Conservation (phyloP, 257 asterid species). For the Nicotiana knightiana region DNA sequence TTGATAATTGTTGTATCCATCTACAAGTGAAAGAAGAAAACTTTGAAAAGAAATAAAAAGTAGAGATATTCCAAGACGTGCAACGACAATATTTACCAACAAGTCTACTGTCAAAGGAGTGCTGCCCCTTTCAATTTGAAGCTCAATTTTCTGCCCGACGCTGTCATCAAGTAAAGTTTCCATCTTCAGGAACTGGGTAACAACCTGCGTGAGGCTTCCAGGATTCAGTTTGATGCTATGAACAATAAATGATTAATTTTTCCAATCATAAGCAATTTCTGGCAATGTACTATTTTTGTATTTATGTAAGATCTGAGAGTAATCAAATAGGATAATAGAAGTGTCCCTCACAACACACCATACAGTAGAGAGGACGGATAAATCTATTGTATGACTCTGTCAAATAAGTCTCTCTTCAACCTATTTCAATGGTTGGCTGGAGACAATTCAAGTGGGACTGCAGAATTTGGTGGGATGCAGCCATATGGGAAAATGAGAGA, state of each 20-base stretch:
- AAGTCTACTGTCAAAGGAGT: constrained; percentile 63
- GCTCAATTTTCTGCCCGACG: constrained; percentile 63
- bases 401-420: background rate
- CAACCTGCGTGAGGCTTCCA: constrained; percentile 55
- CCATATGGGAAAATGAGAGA: background rate
- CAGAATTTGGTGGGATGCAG: background rate
- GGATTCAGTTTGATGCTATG: constrained; percentile 13
- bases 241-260: constrained; percentile 5
- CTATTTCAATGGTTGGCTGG: background rate
- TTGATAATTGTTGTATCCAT: background rate
- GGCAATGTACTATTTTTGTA: background rate
- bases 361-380: background rate
- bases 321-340: background rate
- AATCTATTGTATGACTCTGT: background rate
- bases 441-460: background rate
- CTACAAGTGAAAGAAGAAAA: background rate
- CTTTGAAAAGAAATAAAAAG: background rate
- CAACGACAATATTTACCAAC: constrained; percentile 40
- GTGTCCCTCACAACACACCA: background rate
- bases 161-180: constrained; percentile 86
- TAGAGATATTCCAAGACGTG: background rate
- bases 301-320: background rate
- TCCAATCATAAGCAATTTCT: background rate
- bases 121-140: constrained; percentile 97
- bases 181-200: constrained; percentile 88